phyloP scores from a whole-genome alignment of 495 filamentous ascomycete species.

The Annulohypoxylon maeteangense region DNA sequence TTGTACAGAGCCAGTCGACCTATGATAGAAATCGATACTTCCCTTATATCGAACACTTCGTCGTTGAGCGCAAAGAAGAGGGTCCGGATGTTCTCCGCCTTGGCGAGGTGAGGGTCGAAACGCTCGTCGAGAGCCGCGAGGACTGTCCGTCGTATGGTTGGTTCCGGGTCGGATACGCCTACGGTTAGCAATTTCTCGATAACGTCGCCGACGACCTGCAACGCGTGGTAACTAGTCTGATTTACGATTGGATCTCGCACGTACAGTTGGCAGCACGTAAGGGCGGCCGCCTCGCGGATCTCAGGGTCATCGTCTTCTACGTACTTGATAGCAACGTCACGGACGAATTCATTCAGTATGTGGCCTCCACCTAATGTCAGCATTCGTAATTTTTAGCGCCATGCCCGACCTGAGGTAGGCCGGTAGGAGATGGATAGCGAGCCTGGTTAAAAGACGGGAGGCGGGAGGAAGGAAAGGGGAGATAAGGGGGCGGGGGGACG shows the following conservation, averaged over 20 bases:
- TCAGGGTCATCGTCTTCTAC: conserved; percentile 95
- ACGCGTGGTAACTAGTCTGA: conserved; percentile 94
- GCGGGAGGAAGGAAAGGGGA: neutral
- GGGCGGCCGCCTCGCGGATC: conserved; percentile 91
- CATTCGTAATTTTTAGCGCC: neutral
- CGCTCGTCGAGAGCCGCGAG: conserved; percentile 87
- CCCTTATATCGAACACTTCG: conserved; percentile 87
- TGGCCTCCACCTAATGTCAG: conserved; percentile 67
- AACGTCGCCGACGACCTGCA: conserved; percentile 96
- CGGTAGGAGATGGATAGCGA: neutral
- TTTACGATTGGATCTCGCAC: conserved; percentile 96
- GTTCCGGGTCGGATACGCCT: conserved; percentile 88
- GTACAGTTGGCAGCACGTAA: conserved; percentile 98
- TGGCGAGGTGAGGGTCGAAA: conserved; percentile 93
- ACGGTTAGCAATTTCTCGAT: conserved; percentile 96
- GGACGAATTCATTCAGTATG: conserved; percentile 96
- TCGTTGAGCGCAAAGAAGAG: conserved; percentile 98
- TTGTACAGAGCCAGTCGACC: conserved; percentile 91
- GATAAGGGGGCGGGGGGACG: too few species aligned
- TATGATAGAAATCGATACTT: conserved; percentile 95
- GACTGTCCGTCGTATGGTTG: conserved; percentile 88
- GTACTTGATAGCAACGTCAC: conserved; percentile 97
- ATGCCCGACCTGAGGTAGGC: neutral
- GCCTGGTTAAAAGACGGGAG: neutral
- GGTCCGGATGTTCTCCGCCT: conserved; percentile 94